Percentiles rank a stretch among this genome's conserved stretches.
Evolutionary conservation across 305 asterid species (phyloP).

Genomic region (Euphrasia arctica): DNA sequence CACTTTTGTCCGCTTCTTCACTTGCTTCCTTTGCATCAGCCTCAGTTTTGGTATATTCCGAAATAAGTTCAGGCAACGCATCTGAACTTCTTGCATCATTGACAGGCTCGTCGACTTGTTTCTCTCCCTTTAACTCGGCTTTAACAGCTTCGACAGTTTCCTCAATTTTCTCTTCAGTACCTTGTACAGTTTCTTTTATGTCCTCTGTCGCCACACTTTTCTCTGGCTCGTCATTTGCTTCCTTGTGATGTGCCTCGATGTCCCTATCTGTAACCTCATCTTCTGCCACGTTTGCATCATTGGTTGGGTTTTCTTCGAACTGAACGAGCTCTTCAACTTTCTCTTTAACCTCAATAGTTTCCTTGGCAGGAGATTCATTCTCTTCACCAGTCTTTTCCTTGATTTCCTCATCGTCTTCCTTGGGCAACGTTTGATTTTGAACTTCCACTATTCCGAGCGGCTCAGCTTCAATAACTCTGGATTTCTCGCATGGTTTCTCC

Average conservation of each 20-base stretch:
- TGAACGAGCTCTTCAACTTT: conserved; percentile 30
- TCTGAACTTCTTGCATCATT: too few species aligned
- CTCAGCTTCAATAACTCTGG: conserved; percentile 31
- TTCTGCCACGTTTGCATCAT: too few species aligned
- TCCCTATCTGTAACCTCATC: too few species aligned
- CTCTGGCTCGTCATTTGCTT: too few species aligned
- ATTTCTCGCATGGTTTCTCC: conserved; percentile 28
- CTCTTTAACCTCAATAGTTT: conserved; percentile 1
- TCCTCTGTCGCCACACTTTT: too few species aligned
- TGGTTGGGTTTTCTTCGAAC: conserved; percentile 6
- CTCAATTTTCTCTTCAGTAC: too few species aligned
- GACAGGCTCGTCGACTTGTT: too few species aligned
- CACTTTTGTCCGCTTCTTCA: conserved; percentile 24
- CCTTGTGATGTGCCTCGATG: too few species aligned
- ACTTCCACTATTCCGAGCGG: conserved; percentile 31
- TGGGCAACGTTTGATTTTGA: conserved; percentile 21
- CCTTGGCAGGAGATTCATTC: neutral
- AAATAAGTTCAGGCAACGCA: conserved; percentile 12
- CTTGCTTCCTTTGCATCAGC: conserved; percentile 21
- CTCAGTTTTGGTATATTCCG: conserved; percentile 28
- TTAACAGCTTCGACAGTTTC: too few species aligned
- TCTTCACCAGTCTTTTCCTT: conserved; percentile 12
- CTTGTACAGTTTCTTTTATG: too few species aligned
- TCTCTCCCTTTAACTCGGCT: too few species aligned
- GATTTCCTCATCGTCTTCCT: conserved; percentile 22